Evolutionary conservation across 1,139 yeast genomes (phyloP), one percentile per base, ranked within the genome.

Genomic region (Scheffersomyces illinoinensis): DNA sequence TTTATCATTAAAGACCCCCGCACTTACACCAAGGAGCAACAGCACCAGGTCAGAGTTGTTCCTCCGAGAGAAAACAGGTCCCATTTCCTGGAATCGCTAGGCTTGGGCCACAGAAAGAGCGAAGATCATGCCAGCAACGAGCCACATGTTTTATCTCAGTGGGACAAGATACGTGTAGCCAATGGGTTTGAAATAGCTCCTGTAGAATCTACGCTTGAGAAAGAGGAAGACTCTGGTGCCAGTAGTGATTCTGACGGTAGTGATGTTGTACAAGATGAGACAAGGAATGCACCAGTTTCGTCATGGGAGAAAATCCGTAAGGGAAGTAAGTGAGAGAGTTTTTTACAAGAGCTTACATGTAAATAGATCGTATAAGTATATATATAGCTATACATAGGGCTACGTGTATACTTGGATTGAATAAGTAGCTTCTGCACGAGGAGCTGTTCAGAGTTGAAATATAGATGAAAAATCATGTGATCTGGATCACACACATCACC

Each of bases 1-100:
- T 74, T 66, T 59, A 74, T 76, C 3, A 65, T 79, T 54, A 72
- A 73, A 53, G 83, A 81, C 58, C 84, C 83, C 2, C 67, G 81
- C 57, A 67, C 66, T 0, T 69, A 68, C 56, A 72, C 74, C 7
- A 71, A 67, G 52, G 62, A 67, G 43, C 53, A 62, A 1, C 57
- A 65, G 53, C 75, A 76, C 56, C 73, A 76, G 59, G 77, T 75
- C 7, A 71, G 68, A 48, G 72, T 69, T 54, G 67, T 66, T 48
- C 74, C 76, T 7, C 70, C 71, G 5, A 58, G 51, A 8, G 51
- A 59, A 10, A 52, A 52, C 24, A 56, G 56, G 14, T 23, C 57
- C 19, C 48, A 48, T 12, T 48, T 47, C 48, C 21, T 20, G 19
- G 52, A 48, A 43, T 39, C 21, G 23, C 17, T 21, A 57, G 54